phyloP scores from a whole-genome alignment of 352 stramenopile species.

The Aphanomyces astaci region DNA sequence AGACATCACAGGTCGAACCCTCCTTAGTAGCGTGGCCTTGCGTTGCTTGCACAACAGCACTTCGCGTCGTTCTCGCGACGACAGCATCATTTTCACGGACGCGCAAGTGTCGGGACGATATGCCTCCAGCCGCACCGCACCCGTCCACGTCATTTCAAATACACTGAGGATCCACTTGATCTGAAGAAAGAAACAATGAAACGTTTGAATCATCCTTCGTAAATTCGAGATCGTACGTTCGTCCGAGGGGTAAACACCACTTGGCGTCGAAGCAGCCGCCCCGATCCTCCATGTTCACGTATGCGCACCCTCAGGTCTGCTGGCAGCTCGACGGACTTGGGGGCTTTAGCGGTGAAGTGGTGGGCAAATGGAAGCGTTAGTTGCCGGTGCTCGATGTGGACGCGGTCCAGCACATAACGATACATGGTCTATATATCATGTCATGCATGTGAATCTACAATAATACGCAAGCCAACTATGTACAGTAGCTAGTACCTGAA shows the following conservation, averaged over 20 bases:
- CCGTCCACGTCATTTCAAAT: constrained; percentile 8
- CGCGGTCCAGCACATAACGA: constrained; percentile 15
- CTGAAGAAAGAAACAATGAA: not conserved
- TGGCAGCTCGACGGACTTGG: not conserved
- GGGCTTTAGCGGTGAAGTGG: not conserved
- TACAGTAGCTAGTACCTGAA: no score
- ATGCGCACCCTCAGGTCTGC: constrained; percentile 6
- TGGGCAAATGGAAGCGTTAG: constrained; percentile 10
- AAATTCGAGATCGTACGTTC: not conserved
- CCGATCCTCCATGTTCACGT: constrained; percentile 11
- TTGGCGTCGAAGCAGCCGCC: constrained; percentile 11
- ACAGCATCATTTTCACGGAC: not conserved
- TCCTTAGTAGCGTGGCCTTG: no score
- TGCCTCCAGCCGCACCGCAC: constrained; percentile 9
- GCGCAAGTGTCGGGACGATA: constrained; percentile 14
- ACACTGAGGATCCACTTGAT: constrained; percentile 5
- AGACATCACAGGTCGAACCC: no score
- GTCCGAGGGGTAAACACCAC: not conserved
- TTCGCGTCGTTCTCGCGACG: constrained; percentile 6
- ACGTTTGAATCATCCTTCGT: not conserved
- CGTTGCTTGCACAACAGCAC: not conserved
- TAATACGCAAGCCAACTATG: no score
- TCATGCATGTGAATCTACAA: no score
- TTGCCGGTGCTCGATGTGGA: constrained; percentile 1
- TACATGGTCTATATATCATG: constrained; percentile 7